A percentile compares a stretch with the other conserved stretches of the same genome.
These are phyloP conservation scores for Didymosphaeria variabile DNA, from an alignment of 2,329 filamentous ascomycete genomes.

Conservation along the genomic window DNA sequence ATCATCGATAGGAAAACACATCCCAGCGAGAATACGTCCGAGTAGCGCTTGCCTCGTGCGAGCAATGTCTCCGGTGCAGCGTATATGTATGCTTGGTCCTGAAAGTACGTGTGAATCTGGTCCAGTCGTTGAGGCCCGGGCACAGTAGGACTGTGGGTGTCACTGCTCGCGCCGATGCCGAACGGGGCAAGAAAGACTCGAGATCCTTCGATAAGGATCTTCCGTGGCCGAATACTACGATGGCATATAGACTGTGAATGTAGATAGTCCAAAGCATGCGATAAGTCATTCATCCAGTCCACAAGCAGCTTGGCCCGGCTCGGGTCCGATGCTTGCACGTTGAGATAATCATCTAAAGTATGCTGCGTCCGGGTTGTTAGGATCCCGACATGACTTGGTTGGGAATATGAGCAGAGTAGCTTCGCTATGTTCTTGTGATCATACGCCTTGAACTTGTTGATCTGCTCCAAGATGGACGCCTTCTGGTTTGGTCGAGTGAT, in stretches of 20 bases:
- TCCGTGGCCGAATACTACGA: constrained; percentile 49
- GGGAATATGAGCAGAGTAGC: constrained; percentile 50
- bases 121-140: constrained; percentile 40
- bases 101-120: constrained; percentile 41
- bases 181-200: constrained; percentile 49
- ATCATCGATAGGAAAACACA: constrained; percentile 52
- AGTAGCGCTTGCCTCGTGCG: constrained; percentile 47
- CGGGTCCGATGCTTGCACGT: constrained; percentile 38
- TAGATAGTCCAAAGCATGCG: constrained; percentile 50
- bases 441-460: constrained; percentile 48
- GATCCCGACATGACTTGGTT: constrained; percentile 48
- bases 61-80: constrained; percentile 50
- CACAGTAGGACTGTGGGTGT: constrained; percentile 40
- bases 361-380: constrained; percentile 45
- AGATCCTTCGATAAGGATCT: constrained; percentile 49
- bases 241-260: constrained; percentile 50
- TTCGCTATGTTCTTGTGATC: constrained; percentile 52
- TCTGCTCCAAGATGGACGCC: constrained; percentile 45
- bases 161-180: constrained; percentile 43
- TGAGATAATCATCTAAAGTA: constrained; percentile 50
- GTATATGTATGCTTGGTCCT: constrained; percentile 49
- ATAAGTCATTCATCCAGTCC: constrained; percentile 53
- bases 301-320: constrained; percentile 46
- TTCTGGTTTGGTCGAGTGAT: constrained; percentile 48
- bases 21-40: constrained; percentile 52